phyloP scores from a whole-genome alignment of 208 protist genomes.

The Trypanosoma lewisi region DNA sequence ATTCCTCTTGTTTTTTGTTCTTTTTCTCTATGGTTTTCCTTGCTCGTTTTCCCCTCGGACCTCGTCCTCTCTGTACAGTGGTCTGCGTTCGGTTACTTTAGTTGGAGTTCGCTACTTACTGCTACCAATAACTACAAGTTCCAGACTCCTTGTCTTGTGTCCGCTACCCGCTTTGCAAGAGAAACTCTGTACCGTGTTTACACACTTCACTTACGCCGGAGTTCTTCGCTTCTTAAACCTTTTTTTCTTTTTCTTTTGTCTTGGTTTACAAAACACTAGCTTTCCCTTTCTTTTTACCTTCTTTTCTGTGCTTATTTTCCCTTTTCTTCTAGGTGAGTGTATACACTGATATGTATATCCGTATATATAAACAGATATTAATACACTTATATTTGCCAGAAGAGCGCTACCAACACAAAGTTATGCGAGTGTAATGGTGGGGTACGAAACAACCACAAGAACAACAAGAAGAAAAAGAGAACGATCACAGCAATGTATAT shows the following conservation, averaged over 20 bases:
- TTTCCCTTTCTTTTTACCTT: slow-evolving; percentile 14
- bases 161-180: background rate
- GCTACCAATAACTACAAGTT: background rate
- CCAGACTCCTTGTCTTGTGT: slow-evolving; percentile 1
- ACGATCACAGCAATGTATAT: background rate
- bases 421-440: too few species aligned
- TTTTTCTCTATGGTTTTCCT: slow-evolving; percentile 19
- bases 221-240: too few species aligned
- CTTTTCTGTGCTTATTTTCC: background rate
- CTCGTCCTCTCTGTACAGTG: too few species aligned
- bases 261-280: too few species aligned
- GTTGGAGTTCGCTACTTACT: too few species aligned
- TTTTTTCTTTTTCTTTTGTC: too few species aligned
- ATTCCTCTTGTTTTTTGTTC: background rate
- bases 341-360: slow-evolving; percentile 17
- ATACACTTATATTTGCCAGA: background rate
- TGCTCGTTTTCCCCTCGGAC: slow-evolving; percentile 1
- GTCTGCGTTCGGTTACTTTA: too few species aligned
- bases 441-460: too few species aligned
- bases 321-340: background rate
- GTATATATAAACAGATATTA: slow-evolving; percentile 19
- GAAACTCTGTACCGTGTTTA: background rate
- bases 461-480: slow-evolving; percentile 6
- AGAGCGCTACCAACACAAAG: background rate
- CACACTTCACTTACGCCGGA: too few species aligned